Evolutionary conservation across 2,329 filamentous ascomycete species (phyloP).

Genomic region (Botryotinia narcissicola): DNA sequence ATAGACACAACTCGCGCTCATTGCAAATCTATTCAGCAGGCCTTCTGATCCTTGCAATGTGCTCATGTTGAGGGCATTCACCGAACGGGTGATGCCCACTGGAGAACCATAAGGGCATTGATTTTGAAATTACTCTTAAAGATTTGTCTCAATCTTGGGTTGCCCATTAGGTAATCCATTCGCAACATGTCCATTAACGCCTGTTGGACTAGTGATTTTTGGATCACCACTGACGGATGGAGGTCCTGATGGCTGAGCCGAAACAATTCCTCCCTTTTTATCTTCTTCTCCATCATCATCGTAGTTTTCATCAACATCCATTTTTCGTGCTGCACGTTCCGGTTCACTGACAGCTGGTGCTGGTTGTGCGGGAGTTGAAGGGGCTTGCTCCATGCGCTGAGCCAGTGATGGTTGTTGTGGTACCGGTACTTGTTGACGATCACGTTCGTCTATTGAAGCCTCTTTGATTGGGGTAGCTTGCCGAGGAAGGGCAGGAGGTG

Average conservation of each 20-base stretch:
- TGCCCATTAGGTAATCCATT: slow-evolving; percentile 37
- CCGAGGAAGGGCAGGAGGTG: slow-evolving; percentile 40
- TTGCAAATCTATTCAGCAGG: background rate
- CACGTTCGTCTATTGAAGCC: slow-evolving; percentile 54
- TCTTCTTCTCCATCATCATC: slow-evolving; percentile 92
- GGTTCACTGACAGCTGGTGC: slow-evolving; percentile 64
- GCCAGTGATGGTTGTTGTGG: slow-evolving; percentile 35
- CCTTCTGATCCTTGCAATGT: background rate
- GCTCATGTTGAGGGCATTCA: background rate
- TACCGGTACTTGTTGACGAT: slow-evolving; percentile 41
- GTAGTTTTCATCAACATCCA: slow-evolving; percentile 97
- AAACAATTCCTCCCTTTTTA: slow-evolving; percentile 56
- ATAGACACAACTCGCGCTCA: background rate
- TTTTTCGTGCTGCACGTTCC: slow-evolving; percentile 79
- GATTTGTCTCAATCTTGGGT: slow-evolving; percentile 34
- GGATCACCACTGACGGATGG: slow-evolving; percentile 44
- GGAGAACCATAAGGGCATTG: background rate
- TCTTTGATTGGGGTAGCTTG: slow-evolving; percentile 44
- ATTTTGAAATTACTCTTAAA: background rate
- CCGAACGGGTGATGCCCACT: background rate
- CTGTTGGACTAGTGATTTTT: slow-evolving; percentile 52
- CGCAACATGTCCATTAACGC: slow-evolving; percentile 36
- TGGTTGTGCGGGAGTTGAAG: slow-evolving; percentile 44
- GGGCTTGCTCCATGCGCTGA: slow-evolving; percentile 39
- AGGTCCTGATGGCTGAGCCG: slow-evolving; percentile 46